Evolutionary conservation across 2,329 filamentous ascomycete genomes (phyloP), one percentile per base, ranked within the genome.

Genomic region (Periconia sp.): DNA sequence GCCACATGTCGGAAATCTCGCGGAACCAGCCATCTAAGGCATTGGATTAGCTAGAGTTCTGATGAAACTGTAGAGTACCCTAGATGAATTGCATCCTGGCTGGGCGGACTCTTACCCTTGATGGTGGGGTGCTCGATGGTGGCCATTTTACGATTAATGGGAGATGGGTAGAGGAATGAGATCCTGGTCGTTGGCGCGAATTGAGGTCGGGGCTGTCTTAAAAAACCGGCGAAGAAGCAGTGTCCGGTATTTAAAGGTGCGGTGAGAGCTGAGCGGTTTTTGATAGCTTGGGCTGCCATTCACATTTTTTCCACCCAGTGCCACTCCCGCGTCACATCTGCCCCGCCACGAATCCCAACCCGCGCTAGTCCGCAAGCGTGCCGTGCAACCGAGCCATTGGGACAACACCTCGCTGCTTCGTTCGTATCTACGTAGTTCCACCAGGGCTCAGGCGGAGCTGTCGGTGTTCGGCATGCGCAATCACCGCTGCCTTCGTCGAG

Each of bases 1-100:
- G 92, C 94, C 94, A 99, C 92, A 99, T 97, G 70, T 94, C 80
- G 63, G 89, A 95, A 78, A 96, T 92, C 80, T 99, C 94, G 75
- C 91, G 89, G 87, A 99, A 99, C 94, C 94, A 99, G 79, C 92
- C 94, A 96, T 97, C 94, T 96, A 61, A 37, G 13, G 6, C 18
- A 25, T 9, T 22, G 19, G 16, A 29, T 48, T 19, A 29, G 43
- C 52, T 30, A 38, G 28, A 25, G 8, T 25, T 23, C 44, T 12
- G 21, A 3, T 16, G 7, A 18, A 15, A 10, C 23, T 18, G 22
- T n/a, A 24, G 39, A n/a, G n/a, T n/a, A n/a, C n/a, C n/a, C n/a
- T n/a, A 6, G 22, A 25, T 17, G 29, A 22, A 33, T 12, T 23
- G 7, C 15, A 21, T 15, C 24, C 23, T 13, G n/a, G 16, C 11